Evolutionary conservation across 768 basidiomycete species (phyloP).

Genomic region (Pleurotus cornucopiae): DNA sequence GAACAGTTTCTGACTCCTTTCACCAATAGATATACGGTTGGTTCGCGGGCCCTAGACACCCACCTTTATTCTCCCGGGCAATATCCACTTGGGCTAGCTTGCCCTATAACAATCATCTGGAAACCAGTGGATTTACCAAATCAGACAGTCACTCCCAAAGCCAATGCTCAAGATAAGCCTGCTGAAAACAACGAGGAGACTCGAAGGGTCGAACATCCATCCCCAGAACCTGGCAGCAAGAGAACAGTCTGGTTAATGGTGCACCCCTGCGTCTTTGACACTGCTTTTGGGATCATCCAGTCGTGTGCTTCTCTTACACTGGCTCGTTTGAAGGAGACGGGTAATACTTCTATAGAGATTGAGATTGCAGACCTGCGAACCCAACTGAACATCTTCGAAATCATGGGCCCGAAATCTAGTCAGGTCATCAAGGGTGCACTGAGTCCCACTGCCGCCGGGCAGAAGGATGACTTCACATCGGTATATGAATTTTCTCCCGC

Average conservation of each 20-base stretch:
- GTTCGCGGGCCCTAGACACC: conserved; percentile 63
- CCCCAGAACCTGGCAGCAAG: conserved; percentile 10
- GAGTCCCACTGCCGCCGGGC: conserved; percentile 42
- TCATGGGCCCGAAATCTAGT: conserved; percentile 82
- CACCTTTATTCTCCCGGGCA: conserved; percentile 55
- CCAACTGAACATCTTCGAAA: conserved; percentile 77
- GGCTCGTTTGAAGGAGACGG: conserved; percentile 25
- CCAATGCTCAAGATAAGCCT: conserved; percentile 23
- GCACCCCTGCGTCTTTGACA: conserved; percentile 71
- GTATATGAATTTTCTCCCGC: conserved; percentile 25
- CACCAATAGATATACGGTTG: conserved; percentile 52
- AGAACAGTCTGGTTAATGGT: conserved; percentile 71
- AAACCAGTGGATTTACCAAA: conserved; percentile 26
- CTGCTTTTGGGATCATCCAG: conserved; percentile 49
- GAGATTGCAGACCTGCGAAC: conserved; percentile 71
- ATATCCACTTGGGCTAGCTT: conserved; percentile 72
- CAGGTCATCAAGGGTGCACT: conserved; percentile 69
- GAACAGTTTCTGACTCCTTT: too few relatives aligned
- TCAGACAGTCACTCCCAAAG: conserved; percentile 13
- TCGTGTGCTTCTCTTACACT: conserved; percentile 47
- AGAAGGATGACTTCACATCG: conserved; percentile 54
- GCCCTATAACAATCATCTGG: conserved; percentile 77
- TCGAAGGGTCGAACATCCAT: background rate
- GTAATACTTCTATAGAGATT: conserved; percentile 32
- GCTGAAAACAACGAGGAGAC: conserved; percentile 25